Conservation (phyloP, 169 alveolate genomes). For the Plasmodium vinckei region DNA sequence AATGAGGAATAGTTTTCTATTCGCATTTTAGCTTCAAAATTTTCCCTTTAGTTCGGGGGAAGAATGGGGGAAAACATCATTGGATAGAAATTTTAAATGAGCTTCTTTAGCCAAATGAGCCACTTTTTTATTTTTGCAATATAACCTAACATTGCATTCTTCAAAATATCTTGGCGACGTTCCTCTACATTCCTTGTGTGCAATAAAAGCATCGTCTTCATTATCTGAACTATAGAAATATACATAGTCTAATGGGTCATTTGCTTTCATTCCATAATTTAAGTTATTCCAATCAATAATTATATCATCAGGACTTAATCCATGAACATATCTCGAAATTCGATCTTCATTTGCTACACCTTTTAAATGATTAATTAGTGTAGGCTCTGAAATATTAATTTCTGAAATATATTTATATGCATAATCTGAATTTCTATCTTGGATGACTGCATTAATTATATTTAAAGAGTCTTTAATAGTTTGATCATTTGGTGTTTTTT, state of each 20-base stretch:
- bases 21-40: no score
- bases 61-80: conserved; percentile 42
- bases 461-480: conserved; percentile 40
- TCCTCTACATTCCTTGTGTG: conserved; percentile 68
- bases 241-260: conserved; percentile 65
- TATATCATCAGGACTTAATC: conserved; percentile 72
- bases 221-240: conserved; percentile 72
- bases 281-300: conserved; percentile 72
- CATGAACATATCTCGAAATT: conserved; percentile 59
- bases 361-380: conserved; percentile 42
- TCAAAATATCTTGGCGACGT: conserved; percentile 67
- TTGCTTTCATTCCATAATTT: conserved; percentile 73
- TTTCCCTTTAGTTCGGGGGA: conserved; percentile 5
- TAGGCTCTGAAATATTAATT: conserved; percentile 67
- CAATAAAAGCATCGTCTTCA: conserved; percentile 66
- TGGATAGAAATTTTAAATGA: conserved; percentile 42
- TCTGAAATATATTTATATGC: conserved; percentile 66
- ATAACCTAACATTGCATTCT: conserved; percentile 64
- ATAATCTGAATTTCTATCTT: conserved; percentile 65
- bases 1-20: no score
- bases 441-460: conserved; percentile 63
- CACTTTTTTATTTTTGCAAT: conserved; percentile 72
- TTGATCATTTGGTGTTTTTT: conserved; percentile 20
- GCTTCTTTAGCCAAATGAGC: conserved; percentile 74
- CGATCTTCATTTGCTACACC: conserved; percentile 58